These are phyloP conservation scores for Barnettozyma botsteinii DNA, from an alignment of 805 yeast species.

Conservation along the genomic window DNA sequence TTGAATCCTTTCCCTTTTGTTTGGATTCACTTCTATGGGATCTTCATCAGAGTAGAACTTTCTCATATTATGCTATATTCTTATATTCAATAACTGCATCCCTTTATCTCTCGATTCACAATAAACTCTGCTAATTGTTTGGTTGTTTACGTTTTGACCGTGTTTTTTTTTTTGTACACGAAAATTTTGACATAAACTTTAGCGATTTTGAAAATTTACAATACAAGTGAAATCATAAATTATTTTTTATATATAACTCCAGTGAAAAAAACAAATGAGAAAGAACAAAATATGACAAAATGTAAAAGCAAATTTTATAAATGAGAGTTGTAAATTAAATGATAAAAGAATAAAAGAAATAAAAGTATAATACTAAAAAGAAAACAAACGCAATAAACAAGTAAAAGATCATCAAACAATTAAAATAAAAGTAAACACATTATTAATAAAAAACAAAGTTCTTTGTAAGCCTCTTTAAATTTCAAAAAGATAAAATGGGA, in stretches of 20 bases:
- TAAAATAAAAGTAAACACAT: constrained; percentile 1
- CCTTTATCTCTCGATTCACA: no score
- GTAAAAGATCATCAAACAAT: constrained; percentile 3
- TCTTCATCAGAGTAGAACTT: not conserved
- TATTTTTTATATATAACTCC: no score
- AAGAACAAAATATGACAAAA: not conserved
- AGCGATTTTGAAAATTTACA: no score
- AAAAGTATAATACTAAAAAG: not conserved
- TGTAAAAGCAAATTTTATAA: not conserved
- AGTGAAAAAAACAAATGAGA: not conserved
- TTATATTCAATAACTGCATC: not conserved
- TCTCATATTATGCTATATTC: not conserved
- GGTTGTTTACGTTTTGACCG: not conserved
- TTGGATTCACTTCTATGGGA: not conserved
- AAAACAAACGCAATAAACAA: not conserved
- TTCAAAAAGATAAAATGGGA: not conserved
- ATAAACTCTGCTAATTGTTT: not conserved
- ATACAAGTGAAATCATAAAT: no score
- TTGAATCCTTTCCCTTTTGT: constrained; percentile 10
- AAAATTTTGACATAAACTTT: no score
- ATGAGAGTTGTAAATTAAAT: not conserved
- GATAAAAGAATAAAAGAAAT: not conserved
- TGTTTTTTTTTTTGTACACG: not conserved
- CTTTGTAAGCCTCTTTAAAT: not conserved
- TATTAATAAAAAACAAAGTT: not conserved